Evolutionary conservation across 2,329 filamentous ascomycete genomes (phyloP).

Genomic region (Nothophoma quercina): DNA sequence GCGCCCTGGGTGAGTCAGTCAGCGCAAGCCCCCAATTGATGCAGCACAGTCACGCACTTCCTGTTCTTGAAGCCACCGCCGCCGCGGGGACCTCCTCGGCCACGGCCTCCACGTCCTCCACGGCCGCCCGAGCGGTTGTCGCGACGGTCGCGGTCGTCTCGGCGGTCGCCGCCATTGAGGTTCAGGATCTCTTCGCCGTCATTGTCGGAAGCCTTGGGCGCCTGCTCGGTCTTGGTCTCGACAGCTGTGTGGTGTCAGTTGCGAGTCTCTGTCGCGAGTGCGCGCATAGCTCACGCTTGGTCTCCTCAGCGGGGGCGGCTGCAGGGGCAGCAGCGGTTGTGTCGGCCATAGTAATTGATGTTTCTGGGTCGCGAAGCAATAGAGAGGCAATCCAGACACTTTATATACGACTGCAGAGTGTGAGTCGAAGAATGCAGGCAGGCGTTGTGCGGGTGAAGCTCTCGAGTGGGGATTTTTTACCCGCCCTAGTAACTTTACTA

Average conservation of each 20-base stretch:
- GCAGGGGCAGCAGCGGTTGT: constrained; percentile 5
- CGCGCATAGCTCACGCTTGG: constrained; percentile 21
- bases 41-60: constrained; percentile 16
- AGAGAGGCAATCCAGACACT: neutral
- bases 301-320: constrained; percentile 25
- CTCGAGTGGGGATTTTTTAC: constrained; percentile 1
- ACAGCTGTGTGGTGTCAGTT: neutral
- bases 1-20: constrained; percentile 29
- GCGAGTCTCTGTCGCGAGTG: neutral
- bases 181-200: constrained; percentile 29
- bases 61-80: constrained; percentile 29
- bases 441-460: neutral
- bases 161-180: constrained; percentile 25
- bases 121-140: constrained; percentile 4
- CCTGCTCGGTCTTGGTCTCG: constrained; percentile 1
- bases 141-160: constrained; percentile 17
- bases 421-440: constrained; percentile 2
- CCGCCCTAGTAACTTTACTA: neutral
- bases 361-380: constrained; percentile 5
- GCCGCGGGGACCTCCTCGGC: constrained; percentile 23
- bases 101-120: constrained; percentile 18
- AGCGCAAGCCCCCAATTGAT: constrained; percentile 1
- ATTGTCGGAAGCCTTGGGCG: constrained; percentile 5
- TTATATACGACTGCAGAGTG: neutral
- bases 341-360: constrained; percentile 28